Base-by-base conservation (phyloP, 768 basidiomycete genomes). In the Mrakia frigida region DNA sequence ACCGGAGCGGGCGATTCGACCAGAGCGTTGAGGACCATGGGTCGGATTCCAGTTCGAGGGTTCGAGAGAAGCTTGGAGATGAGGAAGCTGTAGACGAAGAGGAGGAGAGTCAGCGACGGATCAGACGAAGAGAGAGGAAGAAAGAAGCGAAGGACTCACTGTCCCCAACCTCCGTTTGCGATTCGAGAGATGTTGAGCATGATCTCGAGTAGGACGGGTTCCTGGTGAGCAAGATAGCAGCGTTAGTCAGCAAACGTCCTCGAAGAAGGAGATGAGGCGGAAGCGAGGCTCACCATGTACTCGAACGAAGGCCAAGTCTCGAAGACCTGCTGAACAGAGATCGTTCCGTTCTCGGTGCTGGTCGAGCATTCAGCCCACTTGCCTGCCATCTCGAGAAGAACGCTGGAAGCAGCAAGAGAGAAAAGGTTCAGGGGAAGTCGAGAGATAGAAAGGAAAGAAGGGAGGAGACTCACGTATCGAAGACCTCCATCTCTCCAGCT, bases 311-410 rank as follows among this genome's bases (percentile, higher is more conserved):
- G 81, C 77, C 80, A 83, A 4, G 81, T 80, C 35, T 83, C 82
- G 59, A 82, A 82, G 10, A 83, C 81, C 63, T 83, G 82, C 69
- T 83, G 82, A 50, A 82, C 81, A 1, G 81, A 80, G 65, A 83
- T 83, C 5, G 76, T 73, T 18, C 80, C 78, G 56, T 81, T 81
- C 78, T 83, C 82, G 74, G 82, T 83, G 46, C 65, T 50, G 46
- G 80, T 80, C 72, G 82, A 81, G 23, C 81, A 79, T 0, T 81
- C 81, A 7, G 81, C 73, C 82, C 82, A 83, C 11, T 77, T 56
- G 25, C 81, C 81, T 18, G 71, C 37, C 81, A 83, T 79, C 21
- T 79, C 79, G 69, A 77, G 77, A 56, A 82, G 81, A 71, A 83
- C 80, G 25, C 81, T 82, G 52, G 16, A 37, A 43, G 21, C 16